Base-by-base conservation (phyloP, 2,329 filamentous ascomycete species). In the Chaetomiaceae sp. region DNA sequence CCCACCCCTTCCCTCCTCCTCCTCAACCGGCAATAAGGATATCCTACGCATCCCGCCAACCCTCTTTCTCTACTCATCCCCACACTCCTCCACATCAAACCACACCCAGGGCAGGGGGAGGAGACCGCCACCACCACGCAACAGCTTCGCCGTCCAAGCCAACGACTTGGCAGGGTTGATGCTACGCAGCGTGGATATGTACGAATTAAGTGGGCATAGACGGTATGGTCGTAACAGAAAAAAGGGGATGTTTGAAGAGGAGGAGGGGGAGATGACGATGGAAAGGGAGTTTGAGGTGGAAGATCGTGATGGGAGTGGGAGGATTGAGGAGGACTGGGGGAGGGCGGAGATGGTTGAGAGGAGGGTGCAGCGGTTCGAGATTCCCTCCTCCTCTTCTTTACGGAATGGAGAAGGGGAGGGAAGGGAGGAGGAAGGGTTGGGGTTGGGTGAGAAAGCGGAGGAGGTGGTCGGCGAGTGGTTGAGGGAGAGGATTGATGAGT, bases 401-500 rank as follows among this genome's bases (percentile, higher is more conserved):
- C 23, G 11, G 38, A 29, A 6, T 19, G 48, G 54, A 23, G 52
- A 58, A 43, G 48, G 27, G 23, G 38, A 12, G 22, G 40, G 31
- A 19, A 33, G 58, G 53, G 34, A 17, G 9, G 42, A 58, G 55
- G 19, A 25, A 19, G 19, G 31, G 29, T 48, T 60, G 33, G 59
- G 59, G 20, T 43, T 66, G 20, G 59, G 55, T 17, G 59, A 49
- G 65, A 76, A 82, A 60, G 85, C 83, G 0, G 84, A 86, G 65
- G 83, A 83, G 68, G 78, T 89, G 72, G 87, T 83, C 0, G 80
- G 89, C 17, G 77, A 84, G 67, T 77, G 84, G 59, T 80, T 91
- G 47, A 82, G 86, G 65, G 82, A 81, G 59, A 87, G 87, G 61
- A 81, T 58, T 22, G 57, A 51, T 29, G 51, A 52, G 42, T 51